Base-by-base conservation (phyloP, 257 asterid species). In the Paraleonurus japonicus region DNA sequence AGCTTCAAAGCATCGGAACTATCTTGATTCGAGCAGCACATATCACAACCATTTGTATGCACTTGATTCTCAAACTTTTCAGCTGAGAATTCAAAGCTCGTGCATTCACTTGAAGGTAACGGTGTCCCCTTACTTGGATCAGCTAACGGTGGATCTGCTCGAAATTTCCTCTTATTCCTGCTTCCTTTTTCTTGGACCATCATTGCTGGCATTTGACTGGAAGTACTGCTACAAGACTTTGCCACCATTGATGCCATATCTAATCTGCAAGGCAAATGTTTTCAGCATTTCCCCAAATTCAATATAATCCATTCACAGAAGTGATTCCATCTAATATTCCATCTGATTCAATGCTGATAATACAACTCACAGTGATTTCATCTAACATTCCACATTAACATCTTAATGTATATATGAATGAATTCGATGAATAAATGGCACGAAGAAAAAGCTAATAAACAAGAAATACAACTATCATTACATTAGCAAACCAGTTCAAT, bases 141-240 rank as follows among this genome's bases (percentile, higher is more conserved):
- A 48, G 76, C 79, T 55, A 85, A 24, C 0, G 95, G 96, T 15
- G 95, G 89, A 83, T 92, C 99, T 7, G 98, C 96, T 59, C 96
- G 82, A 81, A 92, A 95, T 75, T 95, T 95, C 74, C 99, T 83
- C 82, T 95, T 95, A 73, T 95, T 95, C 86, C 99, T 79, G 62
- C 96, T 89, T 35, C 89, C 98, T 70, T 88, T 95, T 67, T 85
- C 96, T 81, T 83, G 88, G 47, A 85, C 80, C 8, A 80, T 78
- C 88, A 89, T 69, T 33, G 76, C 78, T 5, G 92, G 88, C 81
- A 85, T 84, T 84, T 84, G 96, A 73, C 84, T 80, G 74, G 95
- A 80, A 66, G 79, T 83, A 74, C 82, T 80, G 78, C 84, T 79
- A 78, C 95, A 85, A 65, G 88, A 83, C 84, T 91, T 84, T 1